Percentiles rank a stretch among this genome's conserved stretches.
Evolutionary conservation across 2,329 filamentous ascomycete species (phyloP).

Genomic region (Aureobasidium namibiae): DNA sequence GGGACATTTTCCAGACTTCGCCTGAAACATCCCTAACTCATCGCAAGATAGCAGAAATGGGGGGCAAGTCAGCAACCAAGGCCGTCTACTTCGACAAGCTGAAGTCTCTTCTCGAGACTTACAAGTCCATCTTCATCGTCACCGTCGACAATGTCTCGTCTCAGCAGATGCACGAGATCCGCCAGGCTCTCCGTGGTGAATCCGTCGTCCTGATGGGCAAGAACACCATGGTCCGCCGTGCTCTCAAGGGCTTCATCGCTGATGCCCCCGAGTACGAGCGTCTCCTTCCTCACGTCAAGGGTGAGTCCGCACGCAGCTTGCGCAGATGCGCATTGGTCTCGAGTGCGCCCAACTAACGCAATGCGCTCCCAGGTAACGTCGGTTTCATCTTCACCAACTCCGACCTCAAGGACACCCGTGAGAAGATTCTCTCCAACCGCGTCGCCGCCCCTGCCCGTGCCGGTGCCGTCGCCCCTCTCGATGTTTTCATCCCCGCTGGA

Average conservation of each 20-base stretch:
- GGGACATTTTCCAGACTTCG: conserved; percentile 14
- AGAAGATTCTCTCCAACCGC: conserved; percentile 94
- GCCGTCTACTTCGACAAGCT: conserved; percentile 99
- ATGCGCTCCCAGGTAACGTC: conserved; percentile 60
- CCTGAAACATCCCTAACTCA: conserved; percentile 18
- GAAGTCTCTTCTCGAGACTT: conserved; percentile 91
- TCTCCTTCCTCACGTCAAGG: conserved; percentile 89
- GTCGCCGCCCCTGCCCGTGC: conserved; percentile 96
- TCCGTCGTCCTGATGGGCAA: conserved; percentile 98
- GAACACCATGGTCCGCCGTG: conserved; percentile 99
- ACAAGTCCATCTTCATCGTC: conserved; percentile 90
- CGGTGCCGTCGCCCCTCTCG: conserved; percentile 85
- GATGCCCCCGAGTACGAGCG: conserved; percentile 97
- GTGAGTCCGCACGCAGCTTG: conserved; percentile 26
- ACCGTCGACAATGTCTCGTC: conserved; percentile 97
- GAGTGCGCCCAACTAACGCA: conserved; percentile 41
- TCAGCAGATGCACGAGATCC: conserved; percentile 99
- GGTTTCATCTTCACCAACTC: conserved; percentile 99
- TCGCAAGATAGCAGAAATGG: conserved; percentile 24
- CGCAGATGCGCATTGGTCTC: conserved; percentile 88
- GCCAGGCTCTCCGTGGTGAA: conserved; percentile 78
- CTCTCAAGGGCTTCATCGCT: conserved; percentile 84
- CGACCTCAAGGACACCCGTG: conserved; percentile 85
- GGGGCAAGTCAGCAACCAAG: conserved; percentile 79
- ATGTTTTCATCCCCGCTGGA: conserved; percentile 93